Base-by-base conservation (phyloP, 202 grass and related monocot species). In the Panicum hallii region DNA sequence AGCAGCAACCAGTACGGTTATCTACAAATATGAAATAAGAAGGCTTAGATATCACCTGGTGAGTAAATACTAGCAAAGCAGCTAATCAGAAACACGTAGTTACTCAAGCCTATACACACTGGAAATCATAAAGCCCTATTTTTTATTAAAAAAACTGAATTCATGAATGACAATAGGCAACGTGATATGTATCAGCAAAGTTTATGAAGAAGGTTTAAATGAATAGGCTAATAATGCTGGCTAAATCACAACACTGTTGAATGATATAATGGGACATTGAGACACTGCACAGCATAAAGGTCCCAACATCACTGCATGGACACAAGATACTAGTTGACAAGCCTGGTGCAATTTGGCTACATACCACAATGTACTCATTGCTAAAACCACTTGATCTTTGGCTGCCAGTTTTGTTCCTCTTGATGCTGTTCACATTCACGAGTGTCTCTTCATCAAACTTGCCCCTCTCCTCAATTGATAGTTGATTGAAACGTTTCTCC, bases 371-470 rank as follows among this genome's bases (percentile, higher is more conserved):
- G 82, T 99, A 99, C 57, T 99, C 97, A 16, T 94, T 99, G 81
- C 93, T 99, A 85, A 99, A 99, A 84, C 86, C 71, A 69, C 63
- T 93, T 38, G 90, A 94, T 79, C 82, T 81, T 94, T 86, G 84
- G 50, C 72, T 88, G 45, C 82, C 79, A 82, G 85, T 78, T 23
- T 97, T 99, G 72, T 90, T 90, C 79, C 97, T 99, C 87, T 86
- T 97, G 85, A 99, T 97, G 73, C 80, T 99, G 78, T 99, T 99
- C 63, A 99, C 91, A 87, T 99, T 99, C 66, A 99, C 93, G 14
- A 99, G 91, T 12, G 97, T 99, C 82, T 99, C 97, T 90, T 99
- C 97, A 85, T 99, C 97, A 90, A 99, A 99, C 74, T 99, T 97
- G 60, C 97, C 97, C 63, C 97, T 86, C 85, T 99, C 97, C 80